phyloP scores from a whole-genome alignment of 192 early-diverging fungal genomes.

The Rhizoclosmatium sp. region DNA sequence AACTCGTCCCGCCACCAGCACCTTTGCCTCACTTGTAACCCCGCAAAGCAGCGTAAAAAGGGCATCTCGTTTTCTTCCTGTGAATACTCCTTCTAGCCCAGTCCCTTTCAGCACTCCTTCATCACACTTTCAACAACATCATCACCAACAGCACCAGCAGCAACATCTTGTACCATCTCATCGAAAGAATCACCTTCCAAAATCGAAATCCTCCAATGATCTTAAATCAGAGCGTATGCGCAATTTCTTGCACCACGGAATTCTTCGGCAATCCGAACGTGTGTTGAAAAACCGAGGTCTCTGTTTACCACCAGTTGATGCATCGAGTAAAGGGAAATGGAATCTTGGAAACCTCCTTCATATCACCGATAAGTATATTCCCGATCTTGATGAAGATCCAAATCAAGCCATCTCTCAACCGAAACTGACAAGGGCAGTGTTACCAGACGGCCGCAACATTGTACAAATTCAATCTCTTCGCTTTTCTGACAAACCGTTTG shows the following conservation, averaged over 20 bases:
- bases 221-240: constrained; percentile 4
- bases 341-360: constrained; percentile 38
- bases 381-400: constrained; percentile 31
- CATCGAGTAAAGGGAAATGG: constrained; percentile 1
- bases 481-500: background rate
- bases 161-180: constrained; percentile 23
- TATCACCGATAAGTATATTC: constrained; percentile 29
- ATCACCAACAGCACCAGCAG: background rate
- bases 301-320: constrained; percentile 10
- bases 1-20: background rate
- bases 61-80: background rate
- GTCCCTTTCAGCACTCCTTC: background rate
- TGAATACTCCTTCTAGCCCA: background rate
- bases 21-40: background rate
- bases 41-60: background rate
- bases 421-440: background rate
- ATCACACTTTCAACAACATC: background rate
- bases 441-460: background rate
- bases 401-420: constrained; percentile 16
- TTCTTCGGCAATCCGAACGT: constrained; percentile 19
- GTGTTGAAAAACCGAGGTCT: constrained; percentile 34
- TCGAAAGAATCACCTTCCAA: constrained; percentile 10
- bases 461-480: constrained; percentile 9
- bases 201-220: background rate
- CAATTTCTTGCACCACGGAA: constrained; percentile 24